phyloP scores from a whole-genome alignment of 495 filamentous ascomycete species.

The Aspergillus cavernicola region DNA sequence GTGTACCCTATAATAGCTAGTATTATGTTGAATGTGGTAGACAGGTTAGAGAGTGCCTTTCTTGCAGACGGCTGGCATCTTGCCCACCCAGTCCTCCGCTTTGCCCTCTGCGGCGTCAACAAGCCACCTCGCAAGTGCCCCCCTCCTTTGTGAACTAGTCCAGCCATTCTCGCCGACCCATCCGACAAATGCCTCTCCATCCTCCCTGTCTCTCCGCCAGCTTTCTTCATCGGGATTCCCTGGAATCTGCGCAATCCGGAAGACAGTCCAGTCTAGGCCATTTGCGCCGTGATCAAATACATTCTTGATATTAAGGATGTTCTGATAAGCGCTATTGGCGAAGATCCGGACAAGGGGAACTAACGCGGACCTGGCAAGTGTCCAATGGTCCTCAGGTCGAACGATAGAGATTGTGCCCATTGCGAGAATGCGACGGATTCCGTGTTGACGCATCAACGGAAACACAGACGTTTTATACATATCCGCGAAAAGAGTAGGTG shows the following conservation, averaged over 20 bases:
- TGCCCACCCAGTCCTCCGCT: conserved; percentile 1
- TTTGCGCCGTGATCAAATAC: not conserved
- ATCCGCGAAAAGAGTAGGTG: not conserved
- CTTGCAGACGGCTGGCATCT: conserved; percentile 3
- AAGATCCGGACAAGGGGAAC: not conserved
- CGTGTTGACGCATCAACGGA: conserved; percentile 1
- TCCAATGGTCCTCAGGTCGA: not conserved
- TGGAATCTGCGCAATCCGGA: not conserved
- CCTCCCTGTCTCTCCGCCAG: not conserved
- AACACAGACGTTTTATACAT: not conserved
- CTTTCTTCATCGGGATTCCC: conserved; percentile 1
- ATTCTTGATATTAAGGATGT: not conserved
- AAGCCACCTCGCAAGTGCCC: not conserved
- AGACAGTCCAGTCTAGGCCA: conserved; percentile 1
- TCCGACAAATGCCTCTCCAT: conserved; percentile 1
- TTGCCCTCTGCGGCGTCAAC: conserved; percentile 1
- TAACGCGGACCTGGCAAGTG: not conserved
- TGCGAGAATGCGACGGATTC: not conserved
- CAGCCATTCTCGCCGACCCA: not conserved
- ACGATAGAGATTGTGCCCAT: not conserved
- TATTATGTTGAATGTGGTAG: too few species aligned
- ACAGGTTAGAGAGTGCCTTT: too few species aligned
- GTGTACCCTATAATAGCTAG: too few species aligned
- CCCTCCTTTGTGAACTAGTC: not conserved
- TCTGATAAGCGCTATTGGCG: not conserved